Evolutionary conservation across 2,329 filamentous ascomycete genomes (phyloP).

Genomic region (Pseudomassariella vexata): DNA sequence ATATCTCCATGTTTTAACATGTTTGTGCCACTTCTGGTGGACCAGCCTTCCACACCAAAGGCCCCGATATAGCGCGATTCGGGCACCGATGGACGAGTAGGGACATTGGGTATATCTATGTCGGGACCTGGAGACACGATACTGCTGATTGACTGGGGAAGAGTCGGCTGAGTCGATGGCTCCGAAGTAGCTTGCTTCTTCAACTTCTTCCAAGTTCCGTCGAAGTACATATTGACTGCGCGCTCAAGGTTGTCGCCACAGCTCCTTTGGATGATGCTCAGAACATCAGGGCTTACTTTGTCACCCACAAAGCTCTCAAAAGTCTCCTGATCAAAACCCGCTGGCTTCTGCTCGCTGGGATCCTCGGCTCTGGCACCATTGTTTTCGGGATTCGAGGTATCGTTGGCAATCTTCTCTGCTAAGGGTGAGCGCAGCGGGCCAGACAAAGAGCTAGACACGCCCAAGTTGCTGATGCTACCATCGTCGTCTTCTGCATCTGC

Average conservation of each 20-base stretch:
- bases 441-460: conserved; percentile 3
- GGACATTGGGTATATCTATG: no score
- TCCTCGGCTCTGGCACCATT: no score
- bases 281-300: conserved; percentile 40
- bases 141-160: conserved; percentile 5
- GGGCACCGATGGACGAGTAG: no score
- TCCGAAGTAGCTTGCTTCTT: conserved; percentile 24
- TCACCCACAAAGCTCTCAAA: conserved; percentile 58
- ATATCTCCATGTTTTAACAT: conserved; percentile 74
- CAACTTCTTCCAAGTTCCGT: conserved; percentile 58
- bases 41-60: conserved; percentile 88
- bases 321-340: conserved; percentile 47
- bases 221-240: conserved; percentile 65
- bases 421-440: conserved; percentile 12
- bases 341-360: not conserved
- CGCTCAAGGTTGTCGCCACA: conserved; percentile 55
- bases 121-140: conserved; percentile 3
- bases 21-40: conserved; percentile 73
- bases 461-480: conserved; percentile 3
- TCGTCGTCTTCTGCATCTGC: conserved; percentile 25
- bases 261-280: conserved; percentile 45
- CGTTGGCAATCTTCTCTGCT: conserved; percentile 13
- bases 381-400: conserved; percentile 12
- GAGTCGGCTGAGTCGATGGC: conserved; percentile 4
- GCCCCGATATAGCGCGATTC: conserved; percentile 73